Evolutionary conservation across 2,329 filamentous ascomycete genomes (phyloP).

Genomic region (Colletotrichum sp.): DNA sequence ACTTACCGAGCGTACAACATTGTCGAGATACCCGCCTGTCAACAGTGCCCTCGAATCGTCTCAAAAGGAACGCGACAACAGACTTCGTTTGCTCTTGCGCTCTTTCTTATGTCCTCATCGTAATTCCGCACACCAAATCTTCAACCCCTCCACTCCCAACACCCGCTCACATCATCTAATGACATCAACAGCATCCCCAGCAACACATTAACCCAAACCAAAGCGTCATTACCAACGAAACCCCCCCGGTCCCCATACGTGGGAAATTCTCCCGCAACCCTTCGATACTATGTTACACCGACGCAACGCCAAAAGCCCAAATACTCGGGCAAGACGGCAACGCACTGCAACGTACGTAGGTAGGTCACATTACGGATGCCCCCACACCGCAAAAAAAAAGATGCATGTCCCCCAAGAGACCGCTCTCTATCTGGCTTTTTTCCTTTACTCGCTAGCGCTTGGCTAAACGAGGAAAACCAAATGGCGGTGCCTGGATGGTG

Average conservation of each 20-base stretch:
- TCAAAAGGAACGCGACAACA: no score
- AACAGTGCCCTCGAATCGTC: no score
- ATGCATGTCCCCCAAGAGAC: not conserved
- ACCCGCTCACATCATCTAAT: not conserved
- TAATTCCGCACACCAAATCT: no score
- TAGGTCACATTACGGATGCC: not conserved
- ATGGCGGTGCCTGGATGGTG: not conserved
- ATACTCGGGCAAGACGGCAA: not conserved
- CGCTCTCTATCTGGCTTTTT: not conserved
- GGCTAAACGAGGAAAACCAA: not conserved
- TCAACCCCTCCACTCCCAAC: no score
- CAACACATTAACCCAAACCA: not conserved
- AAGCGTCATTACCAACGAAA: not conserved
- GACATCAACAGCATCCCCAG: not conserved
- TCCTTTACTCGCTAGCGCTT: not conserved
- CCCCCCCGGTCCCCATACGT: not conserved
- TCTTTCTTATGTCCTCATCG: accelerated
- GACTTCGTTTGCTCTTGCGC: no score
- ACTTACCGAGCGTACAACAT: accelerated
- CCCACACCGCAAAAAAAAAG: not conserved
- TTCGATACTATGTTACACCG: constrained; percentile 14
- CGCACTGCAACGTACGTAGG: not conserved
- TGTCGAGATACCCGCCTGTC: no score
- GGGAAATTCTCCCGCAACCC: not conserved
- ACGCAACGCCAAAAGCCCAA: not conserved